Conservation (phyloP, 345 rosid genomes). For the Eucalyptus caleyi region DNA sequence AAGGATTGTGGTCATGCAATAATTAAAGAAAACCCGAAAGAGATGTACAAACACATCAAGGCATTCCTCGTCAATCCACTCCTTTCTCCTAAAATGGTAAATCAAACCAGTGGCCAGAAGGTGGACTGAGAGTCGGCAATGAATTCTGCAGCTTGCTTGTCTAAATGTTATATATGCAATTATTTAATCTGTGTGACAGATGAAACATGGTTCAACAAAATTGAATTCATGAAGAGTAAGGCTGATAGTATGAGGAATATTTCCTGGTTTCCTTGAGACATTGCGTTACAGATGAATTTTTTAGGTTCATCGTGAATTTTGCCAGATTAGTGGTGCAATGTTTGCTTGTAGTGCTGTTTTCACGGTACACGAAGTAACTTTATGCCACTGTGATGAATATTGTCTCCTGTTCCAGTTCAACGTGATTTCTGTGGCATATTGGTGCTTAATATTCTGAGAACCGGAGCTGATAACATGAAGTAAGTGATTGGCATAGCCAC, state of each 20-base stretch:
- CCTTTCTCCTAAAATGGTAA: background rate
- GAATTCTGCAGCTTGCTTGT: background rate
- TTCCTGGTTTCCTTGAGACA: background rate
- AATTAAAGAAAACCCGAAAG: background rate
- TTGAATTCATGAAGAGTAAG: background rate
- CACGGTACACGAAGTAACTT: background rate
- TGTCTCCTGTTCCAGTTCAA: background rate
- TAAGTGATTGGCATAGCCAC: background rate
- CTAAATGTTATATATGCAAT: background rate
- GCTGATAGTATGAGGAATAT: background rate
- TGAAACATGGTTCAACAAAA: background rate
- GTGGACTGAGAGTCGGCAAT: background rate
- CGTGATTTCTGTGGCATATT: background rate
- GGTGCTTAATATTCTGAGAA: background rate
- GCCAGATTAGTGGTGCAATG: background rate
- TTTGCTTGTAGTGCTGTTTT: background rate
- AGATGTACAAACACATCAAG: background rate
- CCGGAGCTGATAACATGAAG: background rate
- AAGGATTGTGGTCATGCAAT: constrained; percentile 5
- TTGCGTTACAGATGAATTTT: background rate
- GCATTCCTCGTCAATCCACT: background rate
- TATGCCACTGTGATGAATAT: background rate
- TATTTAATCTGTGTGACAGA: background rate
- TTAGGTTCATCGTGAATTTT: background rate
- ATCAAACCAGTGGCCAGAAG: background rate